Base-by-base conservation (phyloP, 1,284 basidiomycete genomes). In the Cutaneotrichosporon daszewskae region DNA sequence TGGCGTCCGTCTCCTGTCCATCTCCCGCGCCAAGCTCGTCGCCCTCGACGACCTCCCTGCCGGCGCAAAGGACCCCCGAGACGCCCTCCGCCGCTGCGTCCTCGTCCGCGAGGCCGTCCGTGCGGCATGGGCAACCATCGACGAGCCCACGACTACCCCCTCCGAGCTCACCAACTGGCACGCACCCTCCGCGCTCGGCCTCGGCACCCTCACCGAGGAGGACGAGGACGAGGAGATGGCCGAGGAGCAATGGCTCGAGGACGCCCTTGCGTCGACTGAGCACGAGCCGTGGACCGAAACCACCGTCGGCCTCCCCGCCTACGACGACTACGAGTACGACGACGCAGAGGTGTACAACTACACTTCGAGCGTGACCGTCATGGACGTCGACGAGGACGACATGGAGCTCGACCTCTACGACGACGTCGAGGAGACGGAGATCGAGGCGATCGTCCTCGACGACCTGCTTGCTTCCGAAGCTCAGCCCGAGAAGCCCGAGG, bases 241-340 rank as follows among this genome's bases (percentile, higher is more conserved):
- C 24, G 48, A 63, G 47, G 55, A 59, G 40, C 53, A 50, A 38
- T 66, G 63, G 64, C 66, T 68, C 33, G 63, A 68, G 38, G 55
- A 64, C 14, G 55, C 66, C 22, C 41, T 67, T 16, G 46, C 55
- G 20, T 56, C 62, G 9, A 57, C 58, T 13, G 58, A 60, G 11
- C 46, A 49, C n/a, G 37, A 45, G 26, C 37, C 45, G 8, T 60
- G 58, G 56, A 49, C 47, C 28, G 61, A 66, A 39, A 53, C 51
- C 10, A 51, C 46, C 8, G 62, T 64, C 13, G 47, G 46, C 3
- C 48, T 40, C 17, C 37, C 43, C 17, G 41, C 38, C n/a, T 40
- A 47, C 39, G 44, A 53, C 43, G 54, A 55, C 26, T 50, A 54
- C 28, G 55, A 60, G 43, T 38, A 45, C 27, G 31, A 41, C 26